Evolutionary conservation across 768 basidiomycete species (phyloP).

Genomic region (Psilocybe cyanescens): DNA sequence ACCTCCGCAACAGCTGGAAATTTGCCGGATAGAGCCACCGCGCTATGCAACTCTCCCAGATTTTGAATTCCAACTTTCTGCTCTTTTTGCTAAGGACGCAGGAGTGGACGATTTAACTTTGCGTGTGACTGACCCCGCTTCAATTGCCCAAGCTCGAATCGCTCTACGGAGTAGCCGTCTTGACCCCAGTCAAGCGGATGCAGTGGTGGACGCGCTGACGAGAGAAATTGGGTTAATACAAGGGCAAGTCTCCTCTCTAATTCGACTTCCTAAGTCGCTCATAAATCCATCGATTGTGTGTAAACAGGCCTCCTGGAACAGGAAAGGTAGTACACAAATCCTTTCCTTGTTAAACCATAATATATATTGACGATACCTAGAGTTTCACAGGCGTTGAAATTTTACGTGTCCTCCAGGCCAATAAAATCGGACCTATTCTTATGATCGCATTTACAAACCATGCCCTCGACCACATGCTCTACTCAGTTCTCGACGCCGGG

Average conservation of each 20-base stretch:
- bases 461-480: conserved; percentile 75
- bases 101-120: conserved; percentile 44
- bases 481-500: conserved; percentile 61
- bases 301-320: conserved; percentile 7
- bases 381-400: conserved; percentile 73
- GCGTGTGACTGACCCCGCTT: conserved; percentile 40
- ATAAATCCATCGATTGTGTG: neutral
- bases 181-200: conserved; percentile 74
- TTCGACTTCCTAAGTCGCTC: neutral
- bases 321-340: conserved; percentile 3
- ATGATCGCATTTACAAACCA: conserved; percentile 77
- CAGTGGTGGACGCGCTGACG: conserved; percentile 62
- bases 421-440: conserved; percentile 54
- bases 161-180: conserved; percentile 57
- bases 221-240: conserved; percentile 72
- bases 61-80: conserved; percentile 60
- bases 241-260: conserved; percentile 47
- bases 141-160: conserved; percentile 50
- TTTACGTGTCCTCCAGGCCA: conserved; percentile 63
- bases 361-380: conserved; percentile 31
- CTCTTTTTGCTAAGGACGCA: conserved; percentile 48
- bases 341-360: too few species aligned
- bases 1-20: conserved; percentile 35
- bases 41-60: conserved; percentile 54
- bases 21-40: conserved; percentile 49